phyloP scores from a whole-genome alignment of 2,329 filamentous ascomycete species.

The Fusarium sp. region DNA sequence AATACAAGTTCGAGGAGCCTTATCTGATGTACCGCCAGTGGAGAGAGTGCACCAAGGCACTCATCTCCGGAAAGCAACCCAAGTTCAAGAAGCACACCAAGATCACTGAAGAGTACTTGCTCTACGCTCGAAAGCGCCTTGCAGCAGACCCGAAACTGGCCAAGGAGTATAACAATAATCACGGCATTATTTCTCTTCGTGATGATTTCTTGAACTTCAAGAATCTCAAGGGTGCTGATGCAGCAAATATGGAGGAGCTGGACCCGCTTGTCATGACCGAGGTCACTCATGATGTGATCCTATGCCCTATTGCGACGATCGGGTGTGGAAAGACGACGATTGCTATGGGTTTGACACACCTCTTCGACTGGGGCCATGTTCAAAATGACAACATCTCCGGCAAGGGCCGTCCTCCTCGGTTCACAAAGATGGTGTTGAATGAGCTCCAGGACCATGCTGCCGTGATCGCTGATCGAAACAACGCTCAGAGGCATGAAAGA shows the following conservation, averaged over 20 bases:
- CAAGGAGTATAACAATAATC: constrained; percentile 85
- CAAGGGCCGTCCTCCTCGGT: constrained; percentile 82
- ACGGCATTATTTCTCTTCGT: constrained; percentile 93
- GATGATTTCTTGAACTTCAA: constrained; percentile 89
- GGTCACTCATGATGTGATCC: constrained; percentile 78
- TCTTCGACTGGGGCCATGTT: constrained; percentile 93
- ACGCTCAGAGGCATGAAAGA: constrained; percentile 89
- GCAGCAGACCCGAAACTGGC: constrained; percentile 77
- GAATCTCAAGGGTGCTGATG: constrained; percentile 89
- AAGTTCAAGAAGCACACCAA: constrained; percentile 88
- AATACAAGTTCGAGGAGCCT: constrained; percentile 99
- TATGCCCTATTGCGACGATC: constrained; percentile 94
- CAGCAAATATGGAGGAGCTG: constrained; percentile 80
- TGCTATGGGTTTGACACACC: constrained; percentile 82
- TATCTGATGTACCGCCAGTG: constrained; percentile 99
- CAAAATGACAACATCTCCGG: constrained; percentile 97
- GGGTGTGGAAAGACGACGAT: constrained; percentile 98
- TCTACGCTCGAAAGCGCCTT: constrained; percentile 84
- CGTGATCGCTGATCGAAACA: constrained; percentile 95
- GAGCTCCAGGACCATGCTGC: constrained; percentile 76
- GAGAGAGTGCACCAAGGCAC: constrained; percentile 94
- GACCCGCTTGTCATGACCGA: constrained; percentile 64
- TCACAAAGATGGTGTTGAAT: constrained; percentile 79
- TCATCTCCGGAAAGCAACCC: constrained; percentile 83
- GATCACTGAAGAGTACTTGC: constrained; percentile 92